phyloP scores from a whole-genome alignment of 805 yeast species.

The Myxozyma geophila region DNA sequence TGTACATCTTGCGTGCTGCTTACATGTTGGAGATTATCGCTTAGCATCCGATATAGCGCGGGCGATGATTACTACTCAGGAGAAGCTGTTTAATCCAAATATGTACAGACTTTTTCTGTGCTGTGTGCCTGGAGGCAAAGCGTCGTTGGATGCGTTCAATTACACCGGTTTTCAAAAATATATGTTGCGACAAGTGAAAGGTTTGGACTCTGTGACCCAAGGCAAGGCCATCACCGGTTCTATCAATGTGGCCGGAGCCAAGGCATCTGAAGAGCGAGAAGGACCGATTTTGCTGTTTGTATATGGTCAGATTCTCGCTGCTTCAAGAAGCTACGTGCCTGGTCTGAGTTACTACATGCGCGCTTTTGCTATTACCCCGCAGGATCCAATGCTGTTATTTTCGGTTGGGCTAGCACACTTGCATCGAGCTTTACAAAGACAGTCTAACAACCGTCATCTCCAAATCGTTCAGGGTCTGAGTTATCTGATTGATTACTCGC shows the following conservation, averaged over 20 bases:
- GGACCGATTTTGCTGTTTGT: conserved; percentile 70
- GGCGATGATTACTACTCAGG: conserved; percentile 47
- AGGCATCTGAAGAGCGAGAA: conserved; percentile 30
- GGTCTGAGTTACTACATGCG: conserved; percentile 77
- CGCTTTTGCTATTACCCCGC: conserved; percentile 65
- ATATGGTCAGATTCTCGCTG: conserved; percentile 78
- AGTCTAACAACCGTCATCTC: conserved; percentile 80
- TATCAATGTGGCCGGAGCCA: conserved; percentile 58
- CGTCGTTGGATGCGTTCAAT: conserved; percentile 64
- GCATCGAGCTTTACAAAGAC: conserved; percentile 90
- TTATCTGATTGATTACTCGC: conserved; percentile 72
- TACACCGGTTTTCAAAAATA: conserved; percentile 88
- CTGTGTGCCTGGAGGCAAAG: conserved; percentile 62
- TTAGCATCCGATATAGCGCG: conserved; percentile 65
- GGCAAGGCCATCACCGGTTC: conserved; percentile 69
- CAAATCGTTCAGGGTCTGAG: conserved; percentile 88
- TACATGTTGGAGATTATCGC: conserved; percentile 55
- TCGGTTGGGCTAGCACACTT: conserved; percentile 78
- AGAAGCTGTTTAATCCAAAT: conserved; percentile 75
- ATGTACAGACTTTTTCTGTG: conserved; percentile 68
- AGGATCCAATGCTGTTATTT: conserved; percentile 80
- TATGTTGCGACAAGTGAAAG: conserved; percentile 85
- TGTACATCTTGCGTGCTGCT: conserved; percentile 67
- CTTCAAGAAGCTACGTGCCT: conserved; percentile 81
- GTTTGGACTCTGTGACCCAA: conserved; percentile 72